Conservation (phyloP, 2,329 filamentous ascomycete genomes). For the Botrytis pseudocinerea region DNA sequence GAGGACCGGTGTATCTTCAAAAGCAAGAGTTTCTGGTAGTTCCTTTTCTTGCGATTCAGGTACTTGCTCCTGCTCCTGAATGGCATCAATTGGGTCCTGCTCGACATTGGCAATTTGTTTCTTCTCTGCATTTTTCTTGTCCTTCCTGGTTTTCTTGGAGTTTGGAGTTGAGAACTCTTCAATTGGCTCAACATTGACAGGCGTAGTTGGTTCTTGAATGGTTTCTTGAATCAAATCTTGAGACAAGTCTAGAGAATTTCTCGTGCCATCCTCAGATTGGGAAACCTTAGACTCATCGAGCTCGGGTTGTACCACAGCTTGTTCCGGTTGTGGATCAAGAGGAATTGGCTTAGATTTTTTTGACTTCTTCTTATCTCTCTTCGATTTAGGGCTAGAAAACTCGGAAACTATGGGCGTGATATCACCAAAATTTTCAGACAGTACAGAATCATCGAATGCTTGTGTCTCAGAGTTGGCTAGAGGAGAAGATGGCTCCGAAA, state of each 20-base stretch:
- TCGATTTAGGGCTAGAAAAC: conserved; percentile 4
- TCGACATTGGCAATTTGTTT: conserved; percentile 18
- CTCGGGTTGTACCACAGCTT: conserved; percentile 6
- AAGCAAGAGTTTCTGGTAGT: background rate
- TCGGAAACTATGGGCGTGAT: background rate
- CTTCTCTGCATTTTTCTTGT: conserved; percentile 29
- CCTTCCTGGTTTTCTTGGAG: conserved; percentile 34
- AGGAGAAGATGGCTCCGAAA: background rate
- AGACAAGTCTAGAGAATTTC: background rate
- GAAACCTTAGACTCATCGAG: background rate
- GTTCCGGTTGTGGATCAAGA: background rate
- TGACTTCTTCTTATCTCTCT: background rate
- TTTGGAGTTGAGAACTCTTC: conserved; percentile 17
- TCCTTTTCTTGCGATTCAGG: background rate
- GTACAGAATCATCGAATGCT: background rate
- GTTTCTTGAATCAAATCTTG: conserved; percentile 14
- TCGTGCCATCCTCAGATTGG: background rate
- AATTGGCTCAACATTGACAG: conserved; percentile 6
- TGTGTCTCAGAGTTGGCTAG: background rate
- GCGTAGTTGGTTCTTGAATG: background rate
- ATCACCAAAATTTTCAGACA: background rate
- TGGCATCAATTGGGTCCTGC: background rate
- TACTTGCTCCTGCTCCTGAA: conserved; percentile 5
- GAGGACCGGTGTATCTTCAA: background rate
- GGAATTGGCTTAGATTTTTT: background rate